These are phyloP conservation scores for Salix koriyanagi DNA, from an alignment of 345 rosid species.

Conservation along the genomic window DNA sequence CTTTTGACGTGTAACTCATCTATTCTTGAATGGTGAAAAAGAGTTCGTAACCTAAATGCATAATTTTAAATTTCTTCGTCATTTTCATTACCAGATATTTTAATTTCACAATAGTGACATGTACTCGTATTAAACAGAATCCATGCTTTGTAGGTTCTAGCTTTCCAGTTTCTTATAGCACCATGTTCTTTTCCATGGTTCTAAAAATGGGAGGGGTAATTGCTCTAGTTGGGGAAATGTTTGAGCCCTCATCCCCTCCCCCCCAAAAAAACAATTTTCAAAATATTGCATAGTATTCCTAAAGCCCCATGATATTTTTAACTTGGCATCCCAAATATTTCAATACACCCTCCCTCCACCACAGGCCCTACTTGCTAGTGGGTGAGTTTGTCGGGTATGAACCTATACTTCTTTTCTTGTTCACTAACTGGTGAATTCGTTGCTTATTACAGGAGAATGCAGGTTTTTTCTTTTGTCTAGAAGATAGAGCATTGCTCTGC, in stretches of 20 bases:
- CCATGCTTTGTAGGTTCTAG: neutral
- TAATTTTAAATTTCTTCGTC: neutral
- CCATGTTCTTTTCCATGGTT: neutral
- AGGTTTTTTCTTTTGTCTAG: slow-evolving; percentile 93
- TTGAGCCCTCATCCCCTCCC: too few relatives aligned
- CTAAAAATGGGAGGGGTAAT: neutral
- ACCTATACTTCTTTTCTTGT: neutral
- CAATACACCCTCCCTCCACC: too few relatives aligned
- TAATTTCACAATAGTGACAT: neutral
- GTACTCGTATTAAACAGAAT: neutral
- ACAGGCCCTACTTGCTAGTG: too few relatives aligned
- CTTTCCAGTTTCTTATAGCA: neutral
- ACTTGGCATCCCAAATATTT: too few relatives aligned
- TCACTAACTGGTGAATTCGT: neutral
- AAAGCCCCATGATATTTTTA: too few relatives aligned
- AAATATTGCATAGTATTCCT: too few relatives aligned
- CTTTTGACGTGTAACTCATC: neutral
- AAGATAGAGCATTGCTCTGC: slow-evolving; percentile 92
- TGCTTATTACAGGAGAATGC: slow-evolving; percentile 60
- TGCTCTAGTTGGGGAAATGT: neutral
- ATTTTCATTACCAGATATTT: neutral
- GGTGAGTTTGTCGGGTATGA: too few relatives aligned
- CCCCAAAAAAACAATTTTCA: too few relatives aligned
- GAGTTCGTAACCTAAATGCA: neutral
- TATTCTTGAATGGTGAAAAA: too few relatives aligned